Evolutionary conservation across 2,329 filamentous ascomycete genomes (phyloP).

Genomic region (Cucurbitaria berberidis): DNA sequence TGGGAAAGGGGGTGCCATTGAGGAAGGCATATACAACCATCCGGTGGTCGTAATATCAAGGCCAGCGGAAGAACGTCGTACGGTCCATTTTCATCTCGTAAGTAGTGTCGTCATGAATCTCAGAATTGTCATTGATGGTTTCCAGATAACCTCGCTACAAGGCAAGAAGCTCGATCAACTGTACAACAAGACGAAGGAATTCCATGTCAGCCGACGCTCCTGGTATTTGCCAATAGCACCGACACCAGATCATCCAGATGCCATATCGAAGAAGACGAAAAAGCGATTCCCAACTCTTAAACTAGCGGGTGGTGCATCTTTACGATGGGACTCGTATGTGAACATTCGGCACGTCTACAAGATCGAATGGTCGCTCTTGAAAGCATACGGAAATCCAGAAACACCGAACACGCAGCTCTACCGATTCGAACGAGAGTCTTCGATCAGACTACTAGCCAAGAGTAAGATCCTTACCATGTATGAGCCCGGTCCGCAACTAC

Average conservation of each 20-base stretch:
- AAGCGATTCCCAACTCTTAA: constrained; percentile 40
- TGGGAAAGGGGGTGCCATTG: constrained; percentile 41
- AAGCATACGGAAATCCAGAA: constrained; percentile 34
- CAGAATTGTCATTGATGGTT: constrained; percentile 14
- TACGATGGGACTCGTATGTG: constrained; percentile 44
- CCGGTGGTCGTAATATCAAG: constrained; percentile 43
- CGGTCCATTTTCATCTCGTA: constrained; percentile 46
- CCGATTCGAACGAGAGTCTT: constrained; percentile 35
- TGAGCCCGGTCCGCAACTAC: constrained; percentile 29
- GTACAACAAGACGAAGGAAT: constrained; percentile 42
- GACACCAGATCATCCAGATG: constrained; percentile 40
- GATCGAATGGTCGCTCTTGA: constrained; percentile 38
- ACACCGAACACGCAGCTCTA: constrained; percentile 20
- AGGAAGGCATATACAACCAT: constrained; percentile 44
- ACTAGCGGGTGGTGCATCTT: constrained; percentile 25
- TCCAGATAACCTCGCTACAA: constrained; percentile 44
- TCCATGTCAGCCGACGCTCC: constrained; percentile 38
- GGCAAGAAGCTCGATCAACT: constrained; percentile 41
- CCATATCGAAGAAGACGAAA: constrained; percentile 37
- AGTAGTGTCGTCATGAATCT: constrained; percentile 8
- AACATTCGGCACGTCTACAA: constrained; percentile 45
- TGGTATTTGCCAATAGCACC: constrained; percentile 46
- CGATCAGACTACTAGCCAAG: constrained; percentile 33
- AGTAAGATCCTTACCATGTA: constrained; percentile 36
- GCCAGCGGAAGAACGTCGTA: constrained; percentile 29